phyloP scores from a whole-genome alignment of 495 filamentous ascomycete species.

The Hamigera avellanea region DNA sequence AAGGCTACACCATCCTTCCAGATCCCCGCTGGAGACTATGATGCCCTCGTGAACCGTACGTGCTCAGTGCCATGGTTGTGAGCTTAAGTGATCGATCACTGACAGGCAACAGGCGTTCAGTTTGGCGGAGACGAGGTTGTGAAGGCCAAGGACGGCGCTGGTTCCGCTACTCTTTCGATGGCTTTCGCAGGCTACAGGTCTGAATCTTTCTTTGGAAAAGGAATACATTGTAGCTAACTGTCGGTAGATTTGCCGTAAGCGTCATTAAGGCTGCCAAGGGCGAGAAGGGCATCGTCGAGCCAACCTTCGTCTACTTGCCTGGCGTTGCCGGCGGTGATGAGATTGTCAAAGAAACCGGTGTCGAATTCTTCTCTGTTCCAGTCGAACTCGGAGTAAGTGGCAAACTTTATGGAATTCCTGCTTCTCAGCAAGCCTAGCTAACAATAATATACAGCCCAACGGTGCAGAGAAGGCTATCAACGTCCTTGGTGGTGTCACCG shows the following conservation, averaged over 20 bases:
- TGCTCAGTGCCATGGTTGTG: constrained; percentile 1
- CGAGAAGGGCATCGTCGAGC: constrained; percentile 84
- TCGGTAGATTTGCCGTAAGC: constrained; percentile 72
- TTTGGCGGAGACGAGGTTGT: constrained; percentile 99
- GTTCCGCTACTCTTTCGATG: constrained; percentile 95
- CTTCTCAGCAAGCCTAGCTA: constrained; percentile 1
- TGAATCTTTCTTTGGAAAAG: constrained; percentile 3
- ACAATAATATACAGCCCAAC: constrained; percentile 43
- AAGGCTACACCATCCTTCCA: constrained; percentile 66
- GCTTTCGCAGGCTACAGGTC: constrained; percentile 92
- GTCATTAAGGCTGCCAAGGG: constrained; percentile 80
- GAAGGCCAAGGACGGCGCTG: constrained; percentile 90
- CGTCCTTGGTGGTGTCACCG: constrained; percentile 58
- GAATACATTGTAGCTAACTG: constrained; percentile 13
- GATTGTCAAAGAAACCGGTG: constrained; percentile 67
- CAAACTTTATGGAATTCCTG: neutral
- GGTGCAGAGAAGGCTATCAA: constrained; percentile 77
- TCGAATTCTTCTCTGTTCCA: constrained; percentile 92
- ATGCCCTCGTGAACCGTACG: constrained; percentile 74
- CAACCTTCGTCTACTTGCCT: constrained; percentile 87
- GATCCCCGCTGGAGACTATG: constrained; percentile 79
- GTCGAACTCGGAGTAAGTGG: constrained; percentile 82
- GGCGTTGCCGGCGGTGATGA: constrained; percentile 80
- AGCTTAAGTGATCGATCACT: constrained; percentile 1
- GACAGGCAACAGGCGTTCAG: constrained; percentile 55